Evolutionary conservation across 495 filamentous ascomycete species (phyloP), one percentile per base, ranked within the genome.

Genomic region (Aspergillus kassunensis): DNA sequence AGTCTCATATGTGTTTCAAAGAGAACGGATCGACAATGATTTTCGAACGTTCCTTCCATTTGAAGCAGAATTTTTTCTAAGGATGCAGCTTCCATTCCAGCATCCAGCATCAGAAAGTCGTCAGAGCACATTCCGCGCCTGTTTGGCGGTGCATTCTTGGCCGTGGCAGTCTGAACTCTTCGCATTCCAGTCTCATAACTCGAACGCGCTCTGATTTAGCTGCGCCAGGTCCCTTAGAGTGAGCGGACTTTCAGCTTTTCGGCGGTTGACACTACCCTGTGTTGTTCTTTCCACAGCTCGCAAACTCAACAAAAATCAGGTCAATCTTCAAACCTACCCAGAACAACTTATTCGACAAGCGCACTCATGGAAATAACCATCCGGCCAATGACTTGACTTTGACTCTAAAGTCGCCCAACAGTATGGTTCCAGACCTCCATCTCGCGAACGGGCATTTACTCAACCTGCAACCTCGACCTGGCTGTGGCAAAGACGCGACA

Each of bases 381-480:
- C 45, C 37, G 44, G 34, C 45, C 13, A 4, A 54, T 31, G 19
- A 20, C 21, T 52, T 49, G 52, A 56, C 42, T 41, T 43, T 59
- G 64, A 57, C 55, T 21, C 45, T 20, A 55, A 44, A 52, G 56
- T 61, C 56, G 37, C 53, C 37, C 30, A 1, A 24, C 24, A 29
- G 21, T 39, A 60, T 65, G 58, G 59, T 58, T 37, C 55, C 44
- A 27, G 49, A 51, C 40, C 54, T 71, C 35, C 56, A 66, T 49
- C 49, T 67, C 34, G 61, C 68, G 11, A 63, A 67, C 37, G 62
- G 66, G 53, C 67, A 70, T 49, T 49, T 67, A n/a, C 58, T 71
- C 35, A 68, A 67, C 35, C 61, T 70, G 13, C 63, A 65, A 21
- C 58, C 64, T 42, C 68, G 67, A 48, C 51, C 55, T 24, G 57